These are phyloP conservation scores for Dovyalis caffra DNA, from an alignment of 345 rosid genomes.

Conservation along the genomic window DNA sequence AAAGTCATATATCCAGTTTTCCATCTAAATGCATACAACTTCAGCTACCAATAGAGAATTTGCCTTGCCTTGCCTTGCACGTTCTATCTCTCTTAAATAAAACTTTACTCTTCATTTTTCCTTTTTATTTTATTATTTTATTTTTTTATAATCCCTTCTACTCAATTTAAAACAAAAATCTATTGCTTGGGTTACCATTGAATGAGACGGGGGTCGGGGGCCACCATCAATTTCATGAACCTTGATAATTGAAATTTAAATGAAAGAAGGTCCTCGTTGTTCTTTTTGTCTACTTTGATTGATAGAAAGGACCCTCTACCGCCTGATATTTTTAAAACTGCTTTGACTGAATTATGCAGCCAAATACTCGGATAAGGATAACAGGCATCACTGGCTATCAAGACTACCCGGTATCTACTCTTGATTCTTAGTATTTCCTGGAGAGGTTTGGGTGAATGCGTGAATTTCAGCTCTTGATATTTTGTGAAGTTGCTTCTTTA, in stretches of 20 bases:
- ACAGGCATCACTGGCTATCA: slow-evolving; percentile 80
- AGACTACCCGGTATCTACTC: slow-evolving; percentile 63
- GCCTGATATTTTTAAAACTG: background rate
- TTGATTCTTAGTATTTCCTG: slow-evolving; percentile 26
- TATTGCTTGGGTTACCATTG: background rate
- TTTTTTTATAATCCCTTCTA: background rate
- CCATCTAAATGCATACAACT: background rate
- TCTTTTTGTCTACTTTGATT: background rate
- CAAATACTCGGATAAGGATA: slow-evolving; percentile 81
- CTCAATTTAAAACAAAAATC: background rate
- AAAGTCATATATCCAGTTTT: background rate
- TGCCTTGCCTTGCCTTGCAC: background rate
- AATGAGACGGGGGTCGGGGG: background rate
- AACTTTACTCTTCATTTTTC: background rate
- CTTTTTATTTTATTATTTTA: too few species aligned
- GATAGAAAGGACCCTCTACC: background rate
- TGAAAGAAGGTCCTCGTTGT: background rate
- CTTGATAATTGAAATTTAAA: background rate
- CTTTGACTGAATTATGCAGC: slow-evolving; percentile 48
- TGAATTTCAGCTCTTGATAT: background rate
- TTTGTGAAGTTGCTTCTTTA: background rate
- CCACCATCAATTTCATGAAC: background rate
- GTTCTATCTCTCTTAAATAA: background rate
- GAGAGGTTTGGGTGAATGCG: background rate
- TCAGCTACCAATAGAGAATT: background rate